Evolutionary conservation across 805 yeast species (phyloP).

Genomic region (Metschnikowia noctiluminum): DNA sequence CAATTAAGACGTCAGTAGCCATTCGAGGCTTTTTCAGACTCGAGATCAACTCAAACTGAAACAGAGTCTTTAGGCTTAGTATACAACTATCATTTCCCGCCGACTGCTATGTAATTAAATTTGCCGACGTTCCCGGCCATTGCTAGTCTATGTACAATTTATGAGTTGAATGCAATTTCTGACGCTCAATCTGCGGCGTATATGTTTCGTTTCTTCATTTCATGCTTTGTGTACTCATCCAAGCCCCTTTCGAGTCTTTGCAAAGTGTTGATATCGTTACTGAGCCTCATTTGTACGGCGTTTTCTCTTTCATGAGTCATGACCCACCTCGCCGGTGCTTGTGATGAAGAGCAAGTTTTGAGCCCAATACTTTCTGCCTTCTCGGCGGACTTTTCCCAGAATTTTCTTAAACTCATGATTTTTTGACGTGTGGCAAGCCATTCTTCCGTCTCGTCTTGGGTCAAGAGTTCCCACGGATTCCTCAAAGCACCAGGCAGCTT

Average conservation of each 20-base stretch:
- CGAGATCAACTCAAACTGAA: too few species aligned
- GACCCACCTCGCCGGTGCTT: slow-evolving; percentile 5
- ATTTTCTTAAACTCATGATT: not conserved
- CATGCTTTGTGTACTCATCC: slow-evolving; percentile 7
- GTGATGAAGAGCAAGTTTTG: not conserved
- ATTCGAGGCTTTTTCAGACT: too few species aligned
- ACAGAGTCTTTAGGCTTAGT: too few species aligned
- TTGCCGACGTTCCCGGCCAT: too few species aligned
- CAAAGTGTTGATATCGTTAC: slow-evolving; percentile 9
- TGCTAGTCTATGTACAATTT: not conserved
- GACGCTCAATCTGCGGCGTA: not conserved
- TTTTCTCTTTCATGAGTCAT: slow-evolving; percentile 4
- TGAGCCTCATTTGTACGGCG: slow-evolving; percentile 8
- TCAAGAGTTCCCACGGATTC: slow-evolving; percentile 13
- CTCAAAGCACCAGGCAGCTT: not conserved
- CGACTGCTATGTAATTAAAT: too few species aligned
- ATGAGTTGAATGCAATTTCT: not conserved
- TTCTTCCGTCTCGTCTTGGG: slow-evolving; percentile 1
- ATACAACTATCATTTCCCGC: too few species aligned
- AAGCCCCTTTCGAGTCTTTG: slow-evolving; percentile 11
- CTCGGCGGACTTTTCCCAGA: slow-evolving; percentile 4
- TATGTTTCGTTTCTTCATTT: slow-evolving; percentile 8
- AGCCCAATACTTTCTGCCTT: slow-evolving; percentile 4
- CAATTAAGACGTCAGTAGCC: too few species aligned
- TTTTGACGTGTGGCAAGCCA: slow-evolving; percentile 5